These are phyloP conservation scores for Populus nigra DNA, from an alignment of 345 rosid species.

Conservation along the genomic window DNA sequence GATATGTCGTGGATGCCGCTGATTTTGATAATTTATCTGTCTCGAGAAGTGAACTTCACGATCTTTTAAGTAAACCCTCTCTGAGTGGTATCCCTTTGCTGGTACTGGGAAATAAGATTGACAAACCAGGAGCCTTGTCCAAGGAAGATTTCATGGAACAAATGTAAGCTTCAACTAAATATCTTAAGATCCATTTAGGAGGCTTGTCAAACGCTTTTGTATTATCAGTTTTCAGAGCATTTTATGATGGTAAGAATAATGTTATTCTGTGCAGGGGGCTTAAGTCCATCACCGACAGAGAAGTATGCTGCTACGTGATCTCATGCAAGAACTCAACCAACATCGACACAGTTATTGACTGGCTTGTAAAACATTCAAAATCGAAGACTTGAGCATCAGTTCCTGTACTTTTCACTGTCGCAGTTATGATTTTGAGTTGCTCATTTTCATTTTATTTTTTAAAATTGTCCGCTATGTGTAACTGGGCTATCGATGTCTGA, in stretches of 20 bases:
- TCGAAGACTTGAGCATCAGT: constrained; percentile 45
- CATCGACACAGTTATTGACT: constrained; percentile 64
- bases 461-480: constrained; percentile 16
- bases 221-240: not conserved
- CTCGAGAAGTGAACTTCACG: constrained; percentile 68
- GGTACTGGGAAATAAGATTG: constrained; percentile 73
- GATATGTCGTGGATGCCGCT: constrained; percentile 73
- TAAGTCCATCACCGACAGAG: constrained; percentile 50
- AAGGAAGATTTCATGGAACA: constrained; percentile 50
- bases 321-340: constrained; percentile 76
- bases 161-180: constrained; percentile 41
- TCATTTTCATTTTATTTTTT: constrained; percentile 4
- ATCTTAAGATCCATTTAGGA: not conserved
- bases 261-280: constrained; percentile 48
- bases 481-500: constrained; percentile 16
- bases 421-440: not conserved
- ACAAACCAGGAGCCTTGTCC: constrained; percentile 61
- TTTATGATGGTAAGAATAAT: not conserved
- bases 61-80: constrained; percentile 61
- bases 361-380: constrained; percentile 75
- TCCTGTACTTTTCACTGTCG: constrained; percentile 7
- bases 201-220: not conserved
- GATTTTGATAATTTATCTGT: constrained; percentile 59
- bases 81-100: constrained; percentile 61
- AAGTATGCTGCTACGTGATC: constrained; percentile 68